A percentile compares a stretch with the other conserved stretches of the same genome.
Conservation (phyloP, 2,329 filamentous ascomycete genomes). For the Ophiosphaerella herpotricha region DNA sequence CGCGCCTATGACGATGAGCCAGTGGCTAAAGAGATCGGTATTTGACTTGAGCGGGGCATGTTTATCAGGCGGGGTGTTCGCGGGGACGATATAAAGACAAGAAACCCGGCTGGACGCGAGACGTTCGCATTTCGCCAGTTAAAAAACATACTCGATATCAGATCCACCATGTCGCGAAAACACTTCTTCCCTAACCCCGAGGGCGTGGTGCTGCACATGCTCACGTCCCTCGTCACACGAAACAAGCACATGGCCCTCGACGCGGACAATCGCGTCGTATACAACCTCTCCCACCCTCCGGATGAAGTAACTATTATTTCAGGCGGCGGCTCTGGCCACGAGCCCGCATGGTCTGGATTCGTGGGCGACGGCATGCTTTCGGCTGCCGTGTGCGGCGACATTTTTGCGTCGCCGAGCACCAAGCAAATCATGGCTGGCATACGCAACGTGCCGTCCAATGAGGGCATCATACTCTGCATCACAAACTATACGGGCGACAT, state of each 20-base stretch:
- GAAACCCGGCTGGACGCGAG: constrained; percentile 10
- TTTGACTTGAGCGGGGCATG: constrained; percentile 6
- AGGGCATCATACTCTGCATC: constrained; percentile 54
- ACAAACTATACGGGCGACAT: constrained; percentile 58
- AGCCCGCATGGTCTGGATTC: constrained; percentile 56
- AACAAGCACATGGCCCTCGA: constrained; percentile 53
- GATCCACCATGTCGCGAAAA: constrained; percentile 55
- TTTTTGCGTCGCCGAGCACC: constrained; percentile 54
- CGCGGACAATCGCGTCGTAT: constrained; percentile 54
- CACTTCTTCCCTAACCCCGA: constrained; percentile 59
- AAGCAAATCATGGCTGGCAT: constrained; percentile 58
- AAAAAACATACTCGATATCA: background rate
- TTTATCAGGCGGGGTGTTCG: constrained; percentile 25
- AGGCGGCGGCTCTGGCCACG: constrained; percentile 55
- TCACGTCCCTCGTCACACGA: constrained; percentile 53
- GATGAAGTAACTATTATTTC: constrained; percentile 53
- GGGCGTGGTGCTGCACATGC: constrained; percentile 56
- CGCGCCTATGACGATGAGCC: background rate
- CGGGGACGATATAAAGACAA: constrained; percentile 31
- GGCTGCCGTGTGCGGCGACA: constrained; percentile 54
- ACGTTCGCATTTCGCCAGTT: background rate
- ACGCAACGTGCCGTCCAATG: constrained; percentile 51
- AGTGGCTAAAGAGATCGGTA: background rate
- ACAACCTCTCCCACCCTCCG: constrained; percentile 50
- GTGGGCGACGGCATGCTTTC: constrained; percentile 56